A percentile compares a stretch with the other conserved stretches of the same genome.
phyloP scores from a whole-genome alignment of 208 protist genomes.

The Trypanosoma congolense region DNA sequence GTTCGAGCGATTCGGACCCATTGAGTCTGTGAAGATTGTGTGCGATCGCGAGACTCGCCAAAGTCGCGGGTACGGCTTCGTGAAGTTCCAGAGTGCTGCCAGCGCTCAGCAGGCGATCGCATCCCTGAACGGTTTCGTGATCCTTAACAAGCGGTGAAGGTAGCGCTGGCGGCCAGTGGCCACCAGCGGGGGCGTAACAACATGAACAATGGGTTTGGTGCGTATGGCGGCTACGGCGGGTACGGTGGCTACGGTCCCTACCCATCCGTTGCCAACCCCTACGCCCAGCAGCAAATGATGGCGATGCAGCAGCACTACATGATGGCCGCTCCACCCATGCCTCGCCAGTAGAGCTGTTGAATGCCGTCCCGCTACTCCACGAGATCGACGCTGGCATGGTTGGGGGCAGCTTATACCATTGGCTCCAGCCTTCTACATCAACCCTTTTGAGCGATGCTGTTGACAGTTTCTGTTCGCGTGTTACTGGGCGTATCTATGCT shows the following conservation, averaged over 20 bases:
- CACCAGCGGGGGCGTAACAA: constrained; percentile 55
- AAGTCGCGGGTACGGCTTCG: constrained; percentile 88
- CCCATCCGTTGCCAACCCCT: constrained; percentile 45
- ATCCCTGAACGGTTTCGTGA: constrained; percentile 78
- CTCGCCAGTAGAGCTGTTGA: constrained; percentile 1
- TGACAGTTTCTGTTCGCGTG: no score
- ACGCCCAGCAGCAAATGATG: constrained; percentile 74
- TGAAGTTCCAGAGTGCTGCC: constrained; percentile 75
- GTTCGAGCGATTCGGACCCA: constrained; percentile 79
- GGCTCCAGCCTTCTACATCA: no score
- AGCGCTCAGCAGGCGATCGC: constrained; percentile 75
- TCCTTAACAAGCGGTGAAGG: constrained; percentile 89
- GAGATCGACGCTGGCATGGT: no score
- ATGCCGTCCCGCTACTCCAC: no score
- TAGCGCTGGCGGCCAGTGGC: constrained; percentile 65
- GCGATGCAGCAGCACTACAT: constrained; percentile 58
- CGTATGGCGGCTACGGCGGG: constrained; percentile 29
- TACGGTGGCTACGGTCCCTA: constrained; percentile 56
- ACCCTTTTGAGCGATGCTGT: no score
- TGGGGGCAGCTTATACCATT: no score
- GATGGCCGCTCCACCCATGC: constrained; percentile 29
- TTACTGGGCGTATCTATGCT: no score
- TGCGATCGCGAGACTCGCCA: constrained; percentile 80
- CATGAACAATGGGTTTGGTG: constrained; percentile 22
- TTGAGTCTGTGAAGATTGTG: constrained; percentile 87